A percentile compares a stretch with the other conserved stretches of the same genome.
Evolutionary conservation across 2,329 filamentous ascomycete species (phyloP).

Genomic region (Neonectria coccinea): DNA sequence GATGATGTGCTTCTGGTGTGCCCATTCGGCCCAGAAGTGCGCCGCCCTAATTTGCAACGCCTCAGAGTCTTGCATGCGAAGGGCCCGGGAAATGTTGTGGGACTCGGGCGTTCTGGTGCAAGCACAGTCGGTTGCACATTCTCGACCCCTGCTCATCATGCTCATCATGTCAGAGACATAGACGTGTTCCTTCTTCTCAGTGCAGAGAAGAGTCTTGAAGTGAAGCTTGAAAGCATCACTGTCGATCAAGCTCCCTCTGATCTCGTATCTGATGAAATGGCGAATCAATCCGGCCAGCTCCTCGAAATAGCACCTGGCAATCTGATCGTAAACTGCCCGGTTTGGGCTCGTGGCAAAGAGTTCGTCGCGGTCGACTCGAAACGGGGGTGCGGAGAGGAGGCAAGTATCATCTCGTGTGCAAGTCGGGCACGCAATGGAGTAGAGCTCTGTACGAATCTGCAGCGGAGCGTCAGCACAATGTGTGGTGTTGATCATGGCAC

Average conservation of each 20-base stretch:
- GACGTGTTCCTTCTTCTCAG: conserved; percentile 15
- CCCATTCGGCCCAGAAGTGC: conserved; percentile 10
- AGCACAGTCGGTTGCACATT: conserved; percentile 16
- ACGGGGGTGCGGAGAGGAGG: conserved; percentile 15
- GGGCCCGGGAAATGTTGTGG: conserved; percentile 30
- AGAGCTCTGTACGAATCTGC: conserved; percentile 30
- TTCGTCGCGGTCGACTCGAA: not conserved
- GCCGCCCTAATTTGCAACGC: conserved; percentile 1
- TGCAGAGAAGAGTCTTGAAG: conserved; percentile 12
- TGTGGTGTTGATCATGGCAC: conserved; percentile 12
- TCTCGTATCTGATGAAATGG: conserved; percentile 1
- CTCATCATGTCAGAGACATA: not conserved
- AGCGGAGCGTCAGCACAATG: conserved; percentile 14
- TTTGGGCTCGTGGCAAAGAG: not conserved
- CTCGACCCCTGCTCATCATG: not conserved
- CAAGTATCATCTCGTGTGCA: conserved; percentile 32
- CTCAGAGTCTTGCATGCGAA: conserved; percentile 24
- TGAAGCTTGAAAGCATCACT: not conserved
- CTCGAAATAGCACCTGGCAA: not conserved
- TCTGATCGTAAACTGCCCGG: not conserved
- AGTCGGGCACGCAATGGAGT: conserved; percentile 23
- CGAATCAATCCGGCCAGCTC: not conserved
- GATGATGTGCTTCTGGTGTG: not conserved
- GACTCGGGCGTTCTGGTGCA: conserved; percentile 16
- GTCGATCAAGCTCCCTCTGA: not conserved